Evolutionary conservation across 2,329 filamentous ascomycete species (phyloP).

Genomic region (Endoconidiophora laricicola): DNA sequence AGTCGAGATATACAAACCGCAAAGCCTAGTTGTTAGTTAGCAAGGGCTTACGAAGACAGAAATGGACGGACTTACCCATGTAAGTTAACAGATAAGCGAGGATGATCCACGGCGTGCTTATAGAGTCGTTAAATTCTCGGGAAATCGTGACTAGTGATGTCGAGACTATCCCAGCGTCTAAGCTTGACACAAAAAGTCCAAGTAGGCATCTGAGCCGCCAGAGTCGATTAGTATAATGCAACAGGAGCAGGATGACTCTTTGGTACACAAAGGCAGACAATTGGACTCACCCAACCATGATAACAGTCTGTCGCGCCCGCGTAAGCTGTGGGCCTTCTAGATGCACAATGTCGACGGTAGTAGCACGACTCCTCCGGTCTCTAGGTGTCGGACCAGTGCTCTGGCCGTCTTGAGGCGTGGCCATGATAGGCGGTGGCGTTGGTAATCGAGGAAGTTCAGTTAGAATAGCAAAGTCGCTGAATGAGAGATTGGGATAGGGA

Average conservation of each 20-base stretch:
- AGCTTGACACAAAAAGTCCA: slow-evolving; percentile 38
- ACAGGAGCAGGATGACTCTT: background rate
- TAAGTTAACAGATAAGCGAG: slow-evolving; percentile 40
- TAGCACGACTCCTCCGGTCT: slow-evolving; percentile 8
- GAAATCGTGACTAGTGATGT: slow-evolving; percentile 42
- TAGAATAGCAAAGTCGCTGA: slow-evolving; percentile 18
- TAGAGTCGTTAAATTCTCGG: slow-evolving; percentile 32
- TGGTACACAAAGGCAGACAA: no score
- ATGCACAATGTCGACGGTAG: slow-evolving; percentile 8
- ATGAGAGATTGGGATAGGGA: slow-evolving; percentile 20
- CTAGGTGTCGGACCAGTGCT: background rate
- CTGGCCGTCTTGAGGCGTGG: slow-evolving; percentile 1
- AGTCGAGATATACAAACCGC: slow-evolving; percentile 41
- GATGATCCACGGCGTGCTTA: slow-evolving; percentile 37
- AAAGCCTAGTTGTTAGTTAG: slow-evolving; percentile 25
- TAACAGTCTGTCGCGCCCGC: slow-evolving; percentile 8
- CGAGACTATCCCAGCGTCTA: slow-evolving; percentile 41
- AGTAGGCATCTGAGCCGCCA: slow-evolving; percentile 23
- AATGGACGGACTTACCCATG: slow-evolving; percentile 25
- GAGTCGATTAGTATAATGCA: no score
- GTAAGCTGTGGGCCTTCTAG: slow-evolving; percentile 10
- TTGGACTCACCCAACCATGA: slow-evolving; percentile 13
- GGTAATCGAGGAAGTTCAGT: slow-evolving; percentile 9
- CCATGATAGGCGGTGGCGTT: slow-evolving; percentile 4
- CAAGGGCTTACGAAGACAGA: background rate